Evolutionary conservation across 164 flowering plant species (phyloP).

Genomic region (Chloranthus sessilifolius): DNA sequence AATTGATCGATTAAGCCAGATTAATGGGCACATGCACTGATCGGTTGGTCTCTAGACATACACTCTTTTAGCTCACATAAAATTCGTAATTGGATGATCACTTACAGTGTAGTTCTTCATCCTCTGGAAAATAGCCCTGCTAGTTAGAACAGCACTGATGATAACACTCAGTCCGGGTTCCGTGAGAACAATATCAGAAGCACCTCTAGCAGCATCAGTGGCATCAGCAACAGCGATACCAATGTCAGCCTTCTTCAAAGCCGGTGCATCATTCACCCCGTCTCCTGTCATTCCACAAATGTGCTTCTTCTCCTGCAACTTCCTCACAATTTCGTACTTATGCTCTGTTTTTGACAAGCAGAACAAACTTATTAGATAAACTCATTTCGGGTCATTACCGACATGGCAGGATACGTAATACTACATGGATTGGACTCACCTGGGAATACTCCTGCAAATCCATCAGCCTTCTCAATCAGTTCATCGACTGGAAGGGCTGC

Average conservation of each 20-base stretch:
- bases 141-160: slow-evolving; percentile 92
- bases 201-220: slow-evolving; percentile 96
- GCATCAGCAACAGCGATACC: slow-evolving; percentile 55
- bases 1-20: too few relatives aligned
- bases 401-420: background rate
- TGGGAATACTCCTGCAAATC: slow-evolving; percentile 45
- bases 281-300: slow-evolving; percentile 50
- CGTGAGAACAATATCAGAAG: slow-evolving; percentile 94
- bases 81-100: background rate
- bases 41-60: background rate
- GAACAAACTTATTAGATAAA: background rate
- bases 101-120: slow-evolving; percentile 96
- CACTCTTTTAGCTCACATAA: background rate
- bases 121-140: slow-evolving; percentile 97
- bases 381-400: background rate
- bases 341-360: slow-evolving; percentile 24
- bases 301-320: slow-evolving; percentile 38
- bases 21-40: too few relatives aligned
- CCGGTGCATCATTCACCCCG: slow-evolving; percentile 51
- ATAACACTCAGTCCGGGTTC: slow-evolving; percentile 97
- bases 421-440: slow-evolving; percentile 9
- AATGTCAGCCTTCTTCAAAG: slow-evolving; percentile 43
- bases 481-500: slow-evolving; percentile 41
- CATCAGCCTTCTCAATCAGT: slow-evolving; percentile 44
- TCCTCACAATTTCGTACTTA: slow-evolving; percentile 39